phyloP scores from a whole-genome alignment of 1,139 yeast genomes.

The Saccharomyces uvarum region DNA sequence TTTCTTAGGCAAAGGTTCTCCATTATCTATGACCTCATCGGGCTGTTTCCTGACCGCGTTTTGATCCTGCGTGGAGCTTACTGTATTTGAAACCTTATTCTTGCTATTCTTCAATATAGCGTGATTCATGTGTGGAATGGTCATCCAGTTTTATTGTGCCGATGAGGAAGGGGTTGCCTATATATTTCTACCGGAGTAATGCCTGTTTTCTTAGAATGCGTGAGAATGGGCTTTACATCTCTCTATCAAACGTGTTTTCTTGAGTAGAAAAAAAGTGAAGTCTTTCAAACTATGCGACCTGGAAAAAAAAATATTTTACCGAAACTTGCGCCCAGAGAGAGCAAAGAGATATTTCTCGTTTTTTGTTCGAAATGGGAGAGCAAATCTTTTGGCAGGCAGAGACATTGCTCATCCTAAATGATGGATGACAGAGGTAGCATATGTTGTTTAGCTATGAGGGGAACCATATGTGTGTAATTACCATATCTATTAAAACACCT shows the following conservation, averaged over 20 bases:
- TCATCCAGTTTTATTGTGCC: not conserved
- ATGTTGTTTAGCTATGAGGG: not conserved
- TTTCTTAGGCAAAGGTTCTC: not conserved
- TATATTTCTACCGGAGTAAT: not conserved
- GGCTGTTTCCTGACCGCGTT: not conserved
- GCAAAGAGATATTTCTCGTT: not conserved
- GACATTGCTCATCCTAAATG: not conserved
- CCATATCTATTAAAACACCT: not conserved
- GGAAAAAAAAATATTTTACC: not conserved
- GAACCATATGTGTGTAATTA: not conserved
- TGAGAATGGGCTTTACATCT: conserved; percentile 1
- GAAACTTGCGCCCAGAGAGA: not conserved
- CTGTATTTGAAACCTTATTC: not conserved
- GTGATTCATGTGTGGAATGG: not conserved
- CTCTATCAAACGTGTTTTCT: not conserved
- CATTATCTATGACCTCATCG: not conserved
- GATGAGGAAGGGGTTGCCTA: not conserved
- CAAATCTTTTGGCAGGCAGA: not conserved
- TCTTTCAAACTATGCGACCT: not conserved
- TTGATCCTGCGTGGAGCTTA: not conserved
- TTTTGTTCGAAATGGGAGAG: not conserved
- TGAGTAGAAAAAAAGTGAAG: not conserved
- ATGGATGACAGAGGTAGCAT: not conserved
- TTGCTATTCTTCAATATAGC: not conserved
- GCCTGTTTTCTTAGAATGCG: not conserved